Percentiles rank a stretch among this genome's conserved stretches.
Evolutionary conservation across 495 filamentous ascomycete species (phyloP).

Genomic region (Coniosporium apollinis): DNA sequence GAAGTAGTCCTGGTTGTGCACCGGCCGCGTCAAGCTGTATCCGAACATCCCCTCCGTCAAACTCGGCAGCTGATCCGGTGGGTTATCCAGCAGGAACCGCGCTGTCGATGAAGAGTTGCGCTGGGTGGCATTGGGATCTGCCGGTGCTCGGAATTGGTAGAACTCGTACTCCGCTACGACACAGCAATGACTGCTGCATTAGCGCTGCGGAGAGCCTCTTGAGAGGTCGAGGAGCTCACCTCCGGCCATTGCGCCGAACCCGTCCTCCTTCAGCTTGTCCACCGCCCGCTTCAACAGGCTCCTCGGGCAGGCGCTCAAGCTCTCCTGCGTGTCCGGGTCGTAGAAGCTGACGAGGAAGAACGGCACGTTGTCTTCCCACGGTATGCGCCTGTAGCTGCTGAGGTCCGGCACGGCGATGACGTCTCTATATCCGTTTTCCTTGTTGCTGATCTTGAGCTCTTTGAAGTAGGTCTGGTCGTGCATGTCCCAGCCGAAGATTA

Average conservation of each 20-base stretch:
- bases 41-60: conserved; percentile 97
- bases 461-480: conserved; percentile 77
- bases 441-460: conserved; percentile 79
- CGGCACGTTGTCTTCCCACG: conserved; percentile 84
- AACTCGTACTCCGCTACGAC: conserved; percentile 89
- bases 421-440: conserved; percentile 85
- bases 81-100: conserved; percentile 53
- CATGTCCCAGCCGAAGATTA: conserved; percentile 98
- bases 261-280: conserved; percentile 46
- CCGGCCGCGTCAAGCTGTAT: conserved; percentile 81
- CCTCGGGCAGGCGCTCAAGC: conserved; percentile 68
- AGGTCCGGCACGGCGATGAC: conserved; percentile 74
- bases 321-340: conserved; percentile 51
- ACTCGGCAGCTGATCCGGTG: conserved; percentile 50
- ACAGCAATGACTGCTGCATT: not conserved
- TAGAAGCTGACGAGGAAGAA: conserved; percentile 87
- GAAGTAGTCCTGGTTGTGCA: conserved; percentile 89
- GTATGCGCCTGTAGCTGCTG: conserved; percentile 68
- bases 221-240: conserved; percentile 34
- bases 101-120: conserved; percentile 57
- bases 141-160: conserved; percentile 72
- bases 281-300: conserved; percentile 51
- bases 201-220: not conserved
- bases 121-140: conserved; percentile 24
- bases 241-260: conserved; percentile 79